Base-by-base conservation (phyloP, 2,329 filamentous ascomycete species). In the Lecanicillium sp. region DNA sequence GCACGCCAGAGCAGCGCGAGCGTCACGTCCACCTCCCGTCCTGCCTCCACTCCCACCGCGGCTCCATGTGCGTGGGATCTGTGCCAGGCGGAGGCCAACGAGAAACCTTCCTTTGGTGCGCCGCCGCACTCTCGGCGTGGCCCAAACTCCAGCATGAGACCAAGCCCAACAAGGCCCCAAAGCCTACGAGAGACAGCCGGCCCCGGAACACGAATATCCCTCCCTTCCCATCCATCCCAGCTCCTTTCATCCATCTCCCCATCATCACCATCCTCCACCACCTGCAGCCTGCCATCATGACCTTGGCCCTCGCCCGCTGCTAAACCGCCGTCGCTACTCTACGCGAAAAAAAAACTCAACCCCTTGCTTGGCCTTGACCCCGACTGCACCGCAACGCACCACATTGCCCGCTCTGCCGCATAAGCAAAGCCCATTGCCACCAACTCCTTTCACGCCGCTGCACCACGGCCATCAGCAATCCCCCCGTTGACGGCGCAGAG, bases 71-170 rank as follows among this genome's bases (percentile, higher is more conserved):
- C n/a, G n/a, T n/a, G n/a, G n/a, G n/a, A n/a, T n/a, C n/a, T n/a
- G n/a, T n/a, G n/a, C n/a, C n/a, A n/a, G n/a, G n/a, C n/a, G n/a
- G n/a, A n/a, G n/a, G n/a, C n/a, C 22, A 25, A 25, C 22, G 22
- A 25, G 22, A 25, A 25, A 25, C 22, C 22, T 56, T 55, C 54
- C 50, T 57, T 49, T 51, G 57, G 56, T 60, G 58, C 55, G 58
- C 57, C 56, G 57, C 57, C 58, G 39, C 39, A 29, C 12, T 56
- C 53, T 52, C 22, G 22, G 22, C 22, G 22, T 25, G 52, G 55
- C 56, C 56, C 58, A 55, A 57, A 58, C 55, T 52, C 56, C 55
- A 57, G 56, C 57, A 62, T 60, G 55, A 60, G 54, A 60, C 58
- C 54, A 60, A 60, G 54, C 59, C 58, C 55, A 53, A 60, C 34